A percentile compares a stretch with the other conserved stretches of the same genome.
These are phyloP conservation scores for Yamadazyma trypodendri DNA, from an alignment of 1,139 yeast genomes.

Conservation along the genomic window DNA sequence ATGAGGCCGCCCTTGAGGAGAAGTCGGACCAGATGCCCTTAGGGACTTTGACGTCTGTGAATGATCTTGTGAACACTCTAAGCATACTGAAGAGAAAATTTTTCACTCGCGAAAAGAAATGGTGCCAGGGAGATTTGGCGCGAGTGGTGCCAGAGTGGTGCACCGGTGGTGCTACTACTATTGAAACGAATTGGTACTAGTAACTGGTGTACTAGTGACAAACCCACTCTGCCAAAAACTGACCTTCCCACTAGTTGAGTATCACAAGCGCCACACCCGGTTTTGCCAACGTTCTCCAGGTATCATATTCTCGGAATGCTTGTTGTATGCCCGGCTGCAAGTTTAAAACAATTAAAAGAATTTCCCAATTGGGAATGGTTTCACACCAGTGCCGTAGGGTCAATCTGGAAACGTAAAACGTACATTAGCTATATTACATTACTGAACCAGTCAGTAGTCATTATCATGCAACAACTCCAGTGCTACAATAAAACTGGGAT, in stretches of 20 bases:
- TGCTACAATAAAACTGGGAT: constrained; percentile 21
- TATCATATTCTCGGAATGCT: too few species aligned
- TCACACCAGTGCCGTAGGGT: background rate
- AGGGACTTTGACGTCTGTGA: constrained; percentile 10
- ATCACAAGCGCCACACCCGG: too few species aligned
- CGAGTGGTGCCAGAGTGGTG: too few species aligned
- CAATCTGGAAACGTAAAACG: background rate
- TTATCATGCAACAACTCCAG: constrained; percentile 3
- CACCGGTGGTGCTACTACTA: too few species aligned
- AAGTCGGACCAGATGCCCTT: constrained; percentile 52
- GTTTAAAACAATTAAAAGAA: too few species aligned
- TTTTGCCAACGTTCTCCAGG: too few species aligned
- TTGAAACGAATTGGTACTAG: too few species aligned
- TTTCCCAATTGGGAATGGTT: background rate
- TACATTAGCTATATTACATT: background rate
- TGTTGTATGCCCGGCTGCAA: too few species aligned
- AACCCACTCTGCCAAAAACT: too few species aligned
- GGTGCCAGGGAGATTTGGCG: too few species aligned
- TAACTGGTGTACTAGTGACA: too few species aligned
- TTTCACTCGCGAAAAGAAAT: background rate
- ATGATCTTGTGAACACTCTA: constrained; percentile 13
- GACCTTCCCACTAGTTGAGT: too few species aligned
- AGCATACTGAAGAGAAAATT: constrained; percentile 9
- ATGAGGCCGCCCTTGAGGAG: constrained; percentile 37
- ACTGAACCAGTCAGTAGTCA: constrained; percentile 11